These are phyloP conservation scores for Penicillium sp. DNA, from an alignment of 2,329 filamentous ascomycete genomes.

Conservation along the genomic window DNA sequence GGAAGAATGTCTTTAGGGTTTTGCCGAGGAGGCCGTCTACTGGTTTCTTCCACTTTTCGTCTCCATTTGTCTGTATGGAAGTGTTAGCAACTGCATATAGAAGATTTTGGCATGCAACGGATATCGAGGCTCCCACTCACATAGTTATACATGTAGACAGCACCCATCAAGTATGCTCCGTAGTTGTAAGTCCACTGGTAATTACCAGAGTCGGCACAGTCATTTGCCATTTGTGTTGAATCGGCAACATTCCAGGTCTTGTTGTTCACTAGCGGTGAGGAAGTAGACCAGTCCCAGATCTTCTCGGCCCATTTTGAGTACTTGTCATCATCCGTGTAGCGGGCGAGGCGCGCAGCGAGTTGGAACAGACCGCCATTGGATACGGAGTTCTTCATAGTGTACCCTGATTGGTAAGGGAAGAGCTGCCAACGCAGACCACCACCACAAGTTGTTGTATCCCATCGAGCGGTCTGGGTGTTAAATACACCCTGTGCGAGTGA, in stretches of 20 bases:
- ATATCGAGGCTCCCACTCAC: slow-evolving; percentile 31
- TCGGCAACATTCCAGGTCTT: slow-evolving; percentile 62
- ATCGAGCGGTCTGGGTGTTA: slow-evolving; percentile 66
- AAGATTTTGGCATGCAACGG: background rate
- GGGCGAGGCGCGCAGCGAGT: slow-evolving; percentile 70
- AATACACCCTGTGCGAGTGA: slow-evolving; percentile 68
- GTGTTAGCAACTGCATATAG: background rate
- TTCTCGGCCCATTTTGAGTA: slow-evolving; percentile 62
- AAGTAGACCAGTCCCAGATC: slow-evolving; percentile 60
- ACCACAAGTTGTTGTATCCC: slow-evolving; percentile 65
- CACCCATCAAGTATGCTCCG: slow-evolving; percentile 58
- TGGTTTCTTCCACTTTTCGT: slow-evolving; percentile 54
- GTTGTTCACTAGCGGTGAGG: slow-evolving; percentile 58
- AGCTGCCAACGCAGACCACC: slow-evolving; percentile 83
- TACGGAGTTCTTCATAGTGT: slow-evolving; percentile 79
- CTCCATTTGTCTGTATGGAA: slow-evolving; percentile 45
- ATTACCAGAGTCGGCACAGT: slow-evolving; percentile 59
- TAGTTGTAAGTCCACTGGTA: slow-evolving; percentile 67
- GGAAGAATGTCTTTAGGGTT: slow-evolving; percentile 51
- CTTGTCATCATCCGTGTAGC: slow-evolving; percentile 60
- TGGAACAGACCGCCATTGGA: slow-evolving; percentile 83
- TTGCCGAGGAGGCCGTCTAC: slow-evolving; percentile 55
- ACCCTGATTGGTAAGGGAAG: slow-evolving; percentile 70
- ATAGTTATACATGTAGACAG: slow-evolving; percentile 66
- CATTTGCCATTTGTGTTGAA: slow-evolving; percentile 53